Evolutionary conservation across 768 basidiomycete species (phyloP).

Genomic region (Hericium coralloides): DNA sequence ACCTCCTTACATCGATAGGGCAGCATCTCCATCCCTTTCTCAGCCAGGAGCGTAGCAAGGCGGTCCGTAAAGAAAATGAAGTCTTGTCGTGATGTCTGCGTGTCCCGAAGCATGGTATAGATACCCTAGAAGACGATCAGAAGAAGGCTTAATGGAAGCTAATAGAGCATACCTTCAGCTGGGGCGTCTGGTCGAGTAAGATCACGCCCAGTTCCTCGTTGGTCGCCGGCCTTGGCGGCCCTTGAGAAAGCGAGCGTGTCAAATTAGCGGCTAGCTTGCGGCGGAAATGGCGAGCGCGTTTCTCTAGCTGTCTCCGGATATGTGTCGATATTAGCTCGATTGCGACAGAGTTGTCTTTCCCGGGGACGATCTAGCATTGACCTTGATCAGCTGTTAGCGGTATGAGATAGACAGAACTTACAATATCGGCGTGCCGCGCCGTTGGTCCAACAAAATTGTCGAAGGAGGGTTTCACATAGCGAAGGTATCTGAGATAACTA

Average conservation of each 20-base stretch:
- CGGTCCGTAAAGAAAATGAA: constrained; percentile 92
- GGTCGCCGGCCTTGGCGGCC: constrained; percentile 11
- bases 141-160: neutral
- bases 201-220: constrained; percentile 44
- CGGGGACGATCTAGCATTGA: constrained; percentile 82
- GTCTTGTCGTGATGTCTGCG: constrained; percentile 63
- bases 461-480: constrained; percentile 90
- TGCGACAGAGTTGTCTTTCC: constrained; percentile 80
- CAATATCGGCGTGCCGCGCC: constrained; percentile 83
- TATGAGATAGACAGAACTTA: constrained; percentile 21
- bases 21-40: constrained; percentile 76
- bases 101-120: constrained; percentile 76
- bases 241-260: constrained; percentile 13
- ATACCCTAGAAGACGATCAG: constrained; percentile 55
- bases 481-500: constrained; percentile 58
- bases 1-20: constrained; percentile 58
- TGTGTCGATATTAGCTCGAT: constrained; percentile 93
- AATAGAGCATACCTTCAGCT: constrained; percentile 50
- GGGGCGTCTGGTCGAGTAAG: constrained; percentile 70
- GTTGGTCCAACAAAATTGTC: constrained; percentile 92
- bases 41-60: constrained; percentile 74
- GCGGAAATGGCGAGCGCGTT: constrained; percentile 67
- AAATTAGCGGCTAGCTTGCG: constrained; percentile 49
- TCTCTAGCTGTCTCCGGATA: constrained; percentile 73
- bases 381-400: neutral